Percentiles rank a stretch among this genome's conserved stretches.
phyloP scores from a whole-genome alignment of 2,329 filamentous ascomycete genomes.

The Meredithiella fracta region DNA sequence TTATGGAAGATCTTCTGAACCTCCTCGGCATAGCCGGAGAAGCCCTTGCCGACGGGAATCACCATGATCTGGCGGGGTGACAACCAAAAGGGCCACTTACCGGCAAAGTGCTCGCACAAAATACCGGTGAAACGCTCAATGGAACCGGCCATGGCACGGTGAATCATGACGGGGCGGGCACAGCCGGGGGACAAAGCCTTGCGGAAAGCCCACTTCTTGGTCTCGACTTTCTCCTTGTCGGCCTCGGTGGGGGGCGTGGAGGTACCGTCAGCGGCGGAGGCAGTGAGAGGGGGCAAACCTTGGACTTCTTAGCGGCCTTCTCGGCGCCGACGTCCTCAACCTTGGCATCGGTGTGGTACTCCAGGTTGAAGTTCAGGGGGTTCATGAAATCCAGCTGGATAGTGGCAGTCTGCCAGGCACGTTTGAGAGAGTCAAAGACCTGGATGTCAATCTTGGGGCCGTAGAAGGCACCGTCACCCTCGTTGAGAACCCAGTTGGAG shows the following conservation, averaged over 20 bases:
- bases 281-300: slow-evolving; percentile 17
- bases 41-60: slow-evolving; percentile 58
- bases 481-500: slow-evolving; percentile 74
- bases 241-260: slow-evolving; percentile 21
- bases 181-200: slow-evolving; percentile 49
- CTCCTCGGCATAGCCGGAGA: slow-evolving; percentile 58
- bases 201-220: slow-evolving; percentile 22
- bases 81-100: slow-evolving; percentile 83
- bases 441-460: slow-evolving; percentile 98
- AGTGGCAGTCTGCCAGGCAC: slow-evolving; percentile 64
- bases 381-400: slow-evolving; percentile 70
- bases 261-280: slow-evolving; percentile 9
- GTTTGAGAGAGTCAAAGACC: slow-evolving; percentile 33
- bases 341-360: slow-evolving; percentile 59
- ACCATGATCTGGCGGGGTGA: slow-evolving; percentile 63
- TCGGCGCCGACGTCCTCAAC: slow-evolving; percentile 21
- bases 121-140: slow-evolving; percentile 51
- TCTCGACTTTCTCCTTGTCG: slow-evolving; percentile 29
- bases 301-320: slow-evolving; percentile 18
- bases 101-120: slow-evolving; percentile 67
- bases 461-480: slow-evolving; percentile 94
- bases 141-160: slow-evolving; percentile 65
- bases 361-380: slow-evolving; percentile 68
- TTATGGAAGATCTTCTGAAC: slow-evolving; percentile 52
- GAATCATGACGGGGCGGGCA: slow-evolving; percentile 71